A percentile compares a stretch with the other conserved stretches of the same genome.
Evolutionary conservation across 2,329 filamentous ascomycete species (phyloP).

Genomic region (Tolypocladium sp.): DNA sequence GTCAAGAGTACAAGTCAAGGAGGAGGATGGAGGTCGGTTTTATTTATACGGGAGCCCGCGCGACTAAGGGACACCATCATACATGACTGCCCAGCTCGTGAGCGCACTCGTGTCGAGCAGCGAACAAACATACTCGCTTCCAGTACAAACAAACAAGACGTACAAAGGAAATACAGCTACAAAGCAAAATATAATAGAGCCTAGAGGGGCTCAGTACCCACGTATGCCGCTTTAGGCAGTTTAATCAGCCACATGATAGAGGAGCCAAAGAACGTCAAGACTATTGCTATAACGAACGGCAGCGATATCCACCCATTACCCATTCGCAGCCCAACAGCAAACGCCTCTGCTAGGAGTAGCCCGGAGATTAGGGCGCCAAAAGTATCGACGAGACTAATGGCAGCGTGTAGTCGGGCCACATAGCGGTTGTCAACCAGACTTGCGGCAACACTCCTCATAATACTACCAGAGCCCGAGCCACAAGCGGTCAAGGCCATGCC

Average conservation of each 20-base stretch:
- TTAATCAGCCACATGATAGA: background rate
- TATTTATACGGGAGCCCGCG: too few species aligned
- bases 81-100: too few species aligned
- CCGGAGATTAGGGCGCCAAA: background rate
- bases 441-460: background rate
- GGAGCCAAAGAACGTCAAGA: background rate
- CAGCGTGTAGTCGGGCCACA: background rate
- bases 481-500: background rate
- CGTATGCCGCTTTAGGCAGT: background rate
- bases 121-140: too few species aligned
- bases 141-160: too few species aligned
- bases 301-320: background rate
- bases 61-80: too few species aligned
- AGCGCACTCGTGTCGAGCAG: too few species aligned
- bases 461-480: background rate
- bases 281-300: background rate
- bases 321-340: background rate
- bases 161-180: too few species aligned
- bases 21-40: too few species aligned
- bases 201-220: background rate
- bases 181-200: too few species aligned
- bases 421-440: background rate
- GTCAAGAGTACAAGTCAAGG: too few species aligned
- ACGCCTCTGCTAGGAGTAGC: background rate
- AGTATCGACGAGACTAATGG: background rate